Conservation (phyloP, 495 filamentous ascomycete genomes). For the Chlorociboria aeruginascens region DNA sequence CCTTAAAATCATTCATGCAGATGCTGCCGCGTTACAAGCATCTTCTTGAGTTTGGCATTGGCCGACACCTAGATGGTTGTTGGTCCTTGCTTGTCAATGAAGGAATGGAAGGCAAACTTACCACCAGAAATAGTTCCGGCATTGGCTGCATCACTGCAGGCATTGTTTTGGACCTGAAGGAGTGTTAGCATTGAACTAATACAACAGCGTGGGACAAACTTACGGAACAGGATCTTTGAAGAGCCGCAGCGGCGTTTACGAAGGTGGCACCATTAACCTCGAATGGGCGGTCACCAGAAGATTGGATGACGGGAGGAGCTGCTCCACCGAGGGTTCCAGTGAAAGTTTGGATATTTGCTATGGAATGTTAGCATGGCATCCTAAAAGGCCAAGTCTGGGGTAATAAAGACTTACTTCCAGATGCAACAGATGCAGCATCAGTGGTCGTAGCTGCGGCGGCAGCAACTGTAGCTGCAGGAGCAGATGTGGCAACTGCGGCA, state of each 20-base stretch:
- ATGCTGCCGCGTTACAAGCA: conserved; percentile 26
- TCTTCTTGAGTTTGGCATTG: conserved; percentile 39
- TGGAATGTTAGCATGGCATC: conserved; percentile 16
- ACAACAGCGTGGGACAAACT: background rate
- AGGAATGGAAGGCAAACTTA: too few species aligned
- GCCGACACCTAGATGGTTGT: conserved; percentile 14
- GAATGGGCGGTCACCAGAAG: conserved; percentile 37
- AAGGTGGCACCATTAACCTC: conserved; percentile 41
- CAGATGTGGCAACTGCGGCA: background rate
- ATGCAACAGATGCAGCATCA: background rate
- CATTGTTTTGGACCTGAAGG: conserved; percentile 37
- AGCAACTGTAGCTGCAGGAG: conserved; percentile 20
- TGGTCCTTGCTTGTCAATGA: too few species aligned
- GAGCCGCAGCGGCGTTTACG: conserved; percentile 34
- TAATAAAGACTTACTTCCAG: conserved; percentile 11
- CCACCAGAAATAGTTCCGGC: conserved; percentile 24
- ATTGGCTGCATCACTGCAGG: conserved; percentile 43
- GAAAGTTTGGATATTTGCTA: conserved; percentile 42
- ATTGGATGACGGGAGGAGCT: conserved; percentile 34
- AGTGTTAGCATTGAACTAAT: background rate
- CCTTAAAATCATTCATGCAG: too few species aligned
- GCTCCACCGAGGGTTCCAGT: conserved; percentile 40
- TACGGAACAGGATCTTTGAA: conserved; percentile 37
- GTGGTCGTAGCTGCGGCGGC: conserved; percentile 23
- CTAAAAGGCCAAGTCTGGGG: background rate